Conservation (phyloP, 2,329 filamentous ascomycete species). For the Herpomyces periplanetae region DNA sequence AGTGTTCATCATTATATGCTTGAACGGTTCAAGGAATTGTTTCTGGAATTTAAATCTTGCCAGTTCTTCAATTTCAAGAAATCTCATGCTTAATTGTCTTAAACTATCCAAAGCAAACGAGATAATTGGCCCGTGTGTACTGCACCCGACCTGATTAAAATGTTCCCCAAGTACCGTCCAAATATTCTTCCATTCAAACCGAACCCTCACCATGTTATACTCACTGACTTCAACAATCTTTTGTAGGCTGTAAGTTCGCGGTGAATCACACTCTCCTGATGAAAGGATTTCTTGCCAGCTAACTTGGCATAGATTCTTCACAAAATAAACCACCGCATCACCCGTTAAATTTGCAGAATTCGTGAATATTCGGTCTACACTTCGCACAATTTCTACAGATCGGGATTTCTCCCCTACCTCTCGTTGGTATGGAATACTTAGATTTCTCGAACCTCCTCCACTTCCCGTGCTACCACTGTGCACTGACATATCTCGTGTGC, state of each 20-base stretch:
- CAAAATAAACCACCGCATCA: slow-evolving; percentile 81
- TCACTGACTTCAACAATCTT: slow-evolving; percentile 96
- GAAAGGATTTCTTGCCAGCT: slow-evolving; percentile 98
- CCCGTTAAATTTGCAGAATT: slow-evolving; percentile 75
- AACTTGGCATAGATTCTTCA: slow-evolving; percentile 60
- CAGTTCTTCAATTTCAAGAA: slow-evolving; percentile 89
- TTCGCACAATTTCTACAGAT: slow-evolving; percentile 64
- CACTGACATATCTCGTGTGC: slow-evolving; percentile 18
- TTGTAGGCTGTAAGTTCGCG: slow-evolving; percentile 79
- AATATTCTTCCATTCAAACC: slow-evolving; percentile 91
- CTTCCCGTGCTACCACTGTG: slow-evolving; percentile 11
- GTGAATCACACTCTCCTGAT: slow-evolving; percentile 74
- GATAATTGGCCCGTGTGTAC: slow-evolving; percentile 79
- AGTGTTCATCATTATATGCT: slow-evolving; percentile 82
- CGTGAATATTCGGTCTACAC: slow-evolving; percentile 80
- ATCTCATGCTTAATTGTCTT: slow-evolving; percentile 82
- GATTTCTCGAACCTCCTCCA: slow-evolving; percentile 11
- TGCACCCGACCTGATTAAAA: slow-evolving; percentile 88
- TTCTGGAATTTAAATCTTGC: slow-evolving; percentile 99
- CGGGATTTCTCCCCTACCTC: slow-evolving; percentile 72
- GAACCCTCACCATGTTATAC: slow-evolving; percentile 95
- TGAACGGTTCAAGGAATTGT: slow-evolving; percentile 89
- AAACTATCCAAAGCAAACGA: slow-evolving; percentile 90
- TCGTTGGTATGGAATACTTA: slow-evolving; percentile 15
- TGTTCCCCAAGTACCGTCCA: slow-evolving; percentile 94